Conservation (phyloP, 164 flowering plant species). For the Liriodendron chinense region DNA sequence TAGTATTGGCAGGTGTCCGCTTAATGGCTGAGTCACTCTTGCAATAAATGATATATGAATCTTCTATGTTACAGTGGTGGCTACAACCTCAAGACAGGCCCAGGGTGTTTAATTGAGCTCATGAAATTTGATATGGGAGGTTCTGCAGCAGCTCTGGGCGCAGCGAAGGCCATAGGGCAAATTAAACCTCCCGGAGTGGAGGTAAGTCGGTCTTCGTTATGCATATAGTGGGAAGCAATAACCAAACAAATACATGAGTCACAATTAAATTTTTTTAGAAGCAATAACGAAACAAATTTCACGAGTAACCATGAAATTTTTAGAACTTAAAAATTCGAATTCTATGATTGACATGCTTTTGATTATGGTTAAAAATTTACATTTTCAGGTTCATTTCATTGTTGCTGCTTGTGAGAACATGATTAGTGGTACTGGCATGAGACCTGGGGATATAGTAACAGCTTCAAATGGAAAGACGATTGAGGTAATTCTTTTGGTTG, state of each 20-base stretch:
- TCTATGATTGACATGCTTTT: background rate
- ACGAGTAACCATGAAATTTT: too few relatives aligned
- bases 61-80: slow-evolving; percentile 68
- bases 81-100: slow-evolving; percentile 97
- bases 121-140: slow-evolving; percentile 99
- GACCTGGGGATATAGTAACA: slow-evolving; percentile 87
- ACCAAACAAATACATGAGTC: background rate
- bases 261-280: too few relatives aligned
- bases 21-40: background rate
- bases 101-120: slow-evolving; percentile 81
- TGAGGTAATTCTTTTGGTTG: slow-evolving; percentile 47
- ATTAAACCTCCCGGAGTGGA: slow-evolving; percentile 95
- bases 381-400: slow-evolving; percentile 66
- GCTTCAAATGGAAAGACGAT: slow-evolving; percentile 97
- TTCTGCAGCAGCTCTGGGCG: slow-evolving; percentile 92
- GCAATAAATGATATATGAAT: background rate
- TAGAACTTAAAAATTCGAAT: background rate
- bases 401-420: slow-evolving; percentile 97
- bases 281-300: too few relatives aligned
- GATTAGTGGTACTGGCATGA: slow-evolving; percentile 97
- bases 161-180: slow-evolving; percentile 94
- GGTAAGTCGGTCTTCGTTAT: slow-evolving; percentile 34
- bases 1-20: background rate
- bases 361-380: background rate
- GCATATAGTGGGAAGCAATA: background rate